phyloP scores from a whole-genome alignment of 495 filamentous ascomycete species.

The Xylaria venustula region DNA sequence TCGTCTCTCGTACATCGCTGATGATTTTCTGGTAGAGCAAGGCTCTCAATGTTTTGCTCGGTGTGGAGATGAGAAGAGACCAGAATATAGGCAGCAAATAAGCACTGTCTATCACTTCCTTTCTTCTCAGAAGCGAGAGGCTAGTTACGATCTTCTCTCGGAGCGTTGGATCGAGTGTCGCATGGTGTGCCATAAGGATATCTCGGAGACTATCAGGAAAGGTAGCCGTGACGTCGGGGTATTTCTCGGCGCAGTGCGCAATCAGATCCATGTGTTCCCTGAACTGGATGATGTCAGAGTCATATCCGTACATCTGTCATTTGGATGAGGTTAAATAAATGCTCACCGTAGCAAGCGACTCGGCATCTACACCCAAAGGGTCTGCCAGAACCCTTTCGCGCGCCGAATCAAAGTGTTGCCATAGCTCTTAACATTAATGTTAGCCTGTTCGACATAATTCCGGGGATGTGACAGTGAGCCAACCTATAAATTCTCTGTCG shows the following conservation, averaged over 20 bases:
- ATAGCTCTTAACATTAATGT: conserved; percentile 46
- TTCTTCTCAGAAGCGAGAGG: conserved; percentile 81
- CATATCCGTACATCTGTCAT: background rate
- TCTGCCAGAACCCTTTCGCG: conserved; percentile 89
- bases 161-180: conserved; percentile 72
- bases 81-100: conserved; percentile 84
- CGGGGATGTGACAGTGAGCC: conserved; percentile 10
- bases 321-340: background rate
- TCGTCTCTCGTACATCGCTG: conserved; percentile 81
- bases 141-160: conserved; percentile 93
- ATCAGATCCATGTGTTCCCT: conserved; percentile 86
- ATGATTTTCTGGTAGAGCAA: conserved; percentile 89
- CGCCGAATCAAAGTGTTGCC: conserved; percentile 87
- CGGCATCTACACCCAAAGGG: conserved; percentile 64
- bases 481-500: conserved; percentile 15
- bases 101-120: conserved; percentile 84
- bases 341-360: conserved; percentile 52
- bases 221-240: conserved; percentile 69
- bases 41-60: conserved; percentile 79
- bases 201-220: conserved; percentile 82
- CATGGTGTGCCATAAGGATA: conserved; percentile 78
- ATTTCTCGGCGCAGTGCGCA: conserved; percentile 90
- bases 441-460: conserved; percentile 13
- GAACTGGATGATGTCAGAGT: conserved; percentile 47
- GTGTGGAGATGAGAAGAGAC: conserved; percentile 82